These are phyloP conservation scores for Elasticomyces elasticus DNA, from an alignment of 495 filamentous ascomycete genomes.

Conservation along the genomic window DNA sequence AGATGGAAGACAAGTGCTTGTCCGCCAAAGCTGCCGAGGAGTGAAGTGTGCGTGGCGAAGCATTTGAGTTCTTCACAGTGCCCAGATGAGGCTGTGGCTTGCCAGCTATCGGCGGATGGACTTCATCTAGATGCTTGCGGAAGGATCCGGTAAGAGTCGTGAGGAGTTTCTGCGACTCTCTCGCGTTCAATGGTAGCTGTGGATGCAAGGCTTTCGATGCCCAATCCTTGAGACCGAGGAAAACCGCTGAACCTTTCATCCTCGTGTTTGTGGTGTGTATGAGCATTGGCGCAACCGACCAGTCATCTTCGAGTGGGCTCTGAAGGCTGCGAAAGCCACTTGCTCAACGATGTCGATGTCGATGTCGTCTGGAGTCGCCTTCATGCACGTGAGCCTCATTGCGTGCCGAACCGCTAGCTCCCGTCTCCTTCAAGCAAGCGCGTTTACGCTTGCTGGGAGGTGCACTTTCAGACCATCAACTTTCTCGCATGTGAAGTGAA, in stretches of 20 bases:
- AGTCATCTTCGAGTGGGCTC: background rate
- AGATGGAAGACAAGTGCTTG: conserved; percentile 15
- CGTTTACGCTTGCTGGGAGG: too few relatives aligned
- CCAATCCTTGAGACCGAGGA: conserved; percentile 23
- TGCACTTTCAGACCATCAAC: background rate
- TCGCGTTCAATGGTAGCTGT: conserved; percentile 53
- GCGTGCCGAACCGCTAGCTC: too few relatives aligned
- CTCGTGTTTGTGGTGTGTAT: background rate
- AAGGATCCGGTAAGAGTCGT: conserved; percentile 66
- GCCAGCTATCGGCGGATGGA: conserved; percentile 36
- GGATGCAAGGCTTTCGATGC: conserved; percentile 53
- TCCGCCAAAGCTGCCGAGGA: conserved; percentile 15
- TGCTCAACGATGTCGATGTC: too few relatives aligned
- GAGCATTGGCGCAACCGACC: background rate
- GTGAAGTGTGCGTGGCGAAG: background rate
- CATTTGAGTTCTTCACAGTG: background rate
- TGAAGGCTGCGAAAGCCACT: background rate
- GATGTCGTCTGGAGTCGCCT: too few relatives aligned
- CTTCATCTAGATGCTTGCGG: conserved; percentile 57
- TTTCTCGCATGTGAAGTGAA: background rate
- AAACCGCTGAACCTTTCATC: conserved; percentile 18
- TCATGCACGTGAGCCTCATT: too few relatives aligned
- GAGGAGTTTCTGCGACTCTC: conserved; percentile 59
- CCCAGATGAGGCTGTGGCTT: background rate
- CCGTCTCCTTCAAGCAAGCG: too few relatives aligned